These are phyloP conservation scores for Papiliotrema fonsecae DNA, from an alignment of 1,284 basidiomycete species.

Conservation along the genomic window DNA sequence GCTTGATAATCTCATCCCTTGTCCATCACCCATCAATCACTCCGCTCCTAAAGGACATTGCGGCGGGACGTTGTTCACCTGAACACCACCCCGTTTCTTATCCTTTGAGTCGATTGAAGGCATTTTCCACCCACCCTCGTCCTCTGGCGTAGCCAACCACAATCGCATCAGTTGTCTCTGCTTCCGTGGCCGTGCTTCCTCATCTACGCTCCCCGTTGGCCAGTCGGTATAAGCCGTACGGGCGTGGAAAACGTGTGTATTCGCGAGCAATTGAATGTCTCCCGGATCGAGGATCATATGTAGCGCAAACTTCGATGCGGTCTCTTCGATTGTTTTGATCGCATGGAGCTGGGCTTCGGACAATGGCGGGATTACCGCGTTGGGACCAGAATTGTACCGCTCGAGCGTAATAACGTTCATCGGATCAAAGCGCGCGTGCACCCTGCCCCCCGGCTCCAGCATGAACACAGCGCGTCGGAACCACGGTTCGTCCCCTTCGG, in stretches of 20 bases:
- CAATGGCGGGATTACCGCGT: slow-evolving; percentile 38
- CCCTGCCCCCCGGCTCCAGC: slow-evolving; percentile 6
- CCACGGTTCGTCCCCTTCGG: slow-evolving; percentile 32
- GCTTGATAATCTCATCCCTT: too few species aligned
- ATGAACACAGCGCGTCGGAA: slow-evolving; percentile 9
- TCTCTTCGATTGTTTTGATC: slow-evolving; percentile 48
- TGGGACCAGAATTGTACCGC: slow-evolving; percentile 14
- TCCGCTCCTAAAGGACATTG: slow-evolving; percentile 11
- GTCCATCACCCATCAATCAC: too few species aligned
- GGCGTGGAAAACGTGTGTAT: slow-evolving; percentile 48
- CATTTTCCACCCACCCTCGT: slow-evolving; percentile 48
- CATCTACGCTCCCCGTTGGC: slow-evolving; percentile 24
- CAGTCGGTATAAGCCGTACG: slow-evolving; percentile 49
- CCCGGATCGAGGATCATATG: slow-evolving; percentile 51
- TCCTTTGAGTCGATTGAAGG: slow-evolving; percentile 44
- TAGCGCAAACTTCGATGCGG: slow-evolving; percentile 43
- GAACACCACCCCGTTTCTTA: slow-evolving; percentile 43
- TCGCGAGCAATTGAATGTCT: slow-evolving; percentile 44
- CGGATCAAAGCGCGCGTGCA: slow-evolving; percentile 14
- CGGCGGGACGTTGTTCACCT: slow-evolving; percentile 17
- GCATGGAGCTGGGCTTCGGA: slow-evolving; percentile 43
- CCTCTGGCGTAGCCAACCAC: slow-evolving; percentile 47
- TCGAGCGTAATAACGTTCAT: slow-evolving; percentile 13
- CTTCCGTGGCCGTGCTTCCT: slow-evolving; percentile 28
- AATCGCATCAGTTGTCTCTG: slow-evolving; percentile 49